phyloP scores from a whole-genome alignment of 2,329 filamentous ascomycete genomes.

The Incumbomyces lentus region DNA sequence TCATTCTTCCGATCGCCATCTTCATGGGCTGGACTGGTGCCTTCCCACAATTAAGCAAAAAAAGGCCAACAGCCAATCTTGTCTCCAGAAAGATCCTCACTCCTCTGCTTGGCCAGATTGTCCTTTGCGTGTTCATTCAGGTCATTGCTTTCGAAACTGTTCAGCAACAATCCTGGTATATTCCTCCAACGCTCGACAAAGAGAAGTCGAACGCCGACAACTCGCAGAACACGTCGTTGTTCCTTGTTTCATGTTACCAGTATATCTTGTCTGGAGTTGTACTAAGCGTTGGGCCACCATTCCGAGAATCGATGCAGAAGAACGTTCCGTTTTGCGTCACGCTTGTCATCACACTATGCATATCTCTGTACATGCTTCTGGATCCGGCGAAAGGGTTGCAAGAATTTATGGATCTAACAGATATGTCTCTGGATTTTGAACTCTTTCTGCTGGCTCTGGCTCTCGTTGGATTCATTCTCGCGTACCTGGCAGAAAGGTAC shows the following conservation, averaged over 20 bases:
- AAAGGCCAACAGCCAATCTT: conserved; percentile 81
- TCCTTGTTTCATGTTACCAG: conserved; percentile 84
- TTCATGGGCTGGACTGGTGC: conserved; percentile 98
- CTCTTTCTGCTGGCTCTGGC: conserved; percentile 62
- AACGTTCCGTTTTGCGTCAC: conserved; percentile 84
- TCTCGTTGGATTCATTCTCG: conserved; percentile 53
- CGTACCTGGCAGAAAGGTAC: conserved; percentile 62
- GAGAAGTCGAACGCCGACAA: conserved; percentile 80
- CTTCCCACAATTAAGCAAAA: conserved; percentile 63
- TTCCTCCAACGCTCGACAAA: conserved; percentile 64
- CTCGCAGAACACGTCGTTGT: conserved; percentile 85
- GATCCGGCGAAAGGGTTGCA: conserved; percentile 59
- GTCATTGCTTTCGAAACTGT: conserved; percentile 63
- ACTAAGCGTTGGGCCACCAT: conserved; percentile 82
- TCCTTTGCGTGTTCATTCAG: conserved; percentile 68
- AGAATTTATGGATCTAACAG: conserved; percentile 75
- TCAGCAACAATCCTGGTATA: conserved; percentile 72
- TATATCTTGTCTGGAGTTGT: conserved; percentile 87
- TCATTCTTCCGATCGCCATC: conserved; percentile 92
- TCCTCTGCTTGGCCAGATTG: conserved; percentile 80
- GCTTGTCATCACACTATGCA: conserved; percentile 54
- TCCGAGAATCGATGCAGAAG: conserved; percentile 65
- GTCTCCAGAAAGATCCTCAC: conserved; percentile 87
- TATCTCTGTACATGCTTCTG: conserved; percentile 72
- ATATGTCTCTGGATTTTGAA: conserved; percentile 62